These are phyloP conservation scores for Saccharomycopsis malanga DNA, from an alignment of 805 yeast species.

Conservation along the genomic window DNA sequence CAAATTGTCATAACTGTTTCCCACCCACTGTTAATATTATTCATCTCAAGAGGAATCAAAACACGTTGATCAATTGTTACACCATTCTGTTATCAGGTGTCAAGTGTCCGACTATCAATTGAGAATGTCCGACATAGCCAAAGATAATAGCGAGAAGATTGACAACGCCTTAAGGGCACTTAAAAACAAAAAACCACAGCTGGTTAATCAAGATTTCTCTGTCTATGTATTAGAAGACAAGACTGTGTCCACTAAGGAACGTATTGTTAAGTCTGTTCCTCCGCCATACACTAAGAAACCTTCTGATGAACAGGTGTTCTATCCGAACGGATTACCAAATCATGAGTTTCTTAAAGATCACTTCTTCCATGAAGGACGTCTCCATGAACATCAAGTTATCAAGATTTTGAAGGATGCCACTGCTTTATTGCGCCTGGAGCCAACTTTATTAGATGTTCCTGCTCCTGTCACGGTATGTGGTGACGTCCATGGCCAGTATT, in stretches of 20 bases:
- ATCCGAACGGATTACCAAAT: constrained; percentile 60
- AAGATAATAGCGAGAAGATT: constrained; percentile 48
- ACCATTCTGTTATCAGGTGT: no score
- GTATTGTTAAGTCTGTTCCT: constrained; percentile 46
- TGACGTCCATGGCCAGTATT: constrained; percentile 94
- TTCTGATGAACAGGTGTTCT: constrained; percentile 59
- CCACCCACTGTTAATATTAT: no score
- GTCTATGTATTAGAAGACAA: constrained; percentile 42
- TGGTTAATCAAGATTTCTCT: constrained; percentile 29
- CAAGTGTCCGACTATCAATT: no score
- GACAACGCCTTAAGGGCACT: constrained; percentile 60
- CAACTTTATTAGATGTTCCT: constrained; percentile 71
- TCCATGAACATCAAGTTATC: constrained; percentile 62
- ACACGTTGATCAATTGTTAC: no score
- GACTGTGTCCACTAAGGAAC: constrained; percentile 35
- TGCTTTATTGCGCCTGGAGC: constrained; percentile 55
- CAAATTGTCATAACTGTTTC: no score
- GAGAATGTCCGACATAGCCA: constrained; percentile 23
- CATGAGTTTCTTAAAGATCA: constrained; percentile 65
- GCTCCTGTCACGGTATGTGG: constrained; percentile 97
- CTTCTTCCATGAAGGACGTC: constrained; percentile 73
- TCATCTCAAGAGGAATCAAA: no score
- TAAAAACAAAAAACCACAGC: constrained; percentile 34
- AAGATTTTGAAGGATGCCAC: constrained; percentile 63
- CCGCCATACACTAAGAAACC: constrained; percentile 67